A percentile compares a stretch with the other conserved stretches of the same genome.
Evolutionary conservation across 23 red algal genomes (phyloP).

Genomic region (Gracilaria gracilis): DNA sequence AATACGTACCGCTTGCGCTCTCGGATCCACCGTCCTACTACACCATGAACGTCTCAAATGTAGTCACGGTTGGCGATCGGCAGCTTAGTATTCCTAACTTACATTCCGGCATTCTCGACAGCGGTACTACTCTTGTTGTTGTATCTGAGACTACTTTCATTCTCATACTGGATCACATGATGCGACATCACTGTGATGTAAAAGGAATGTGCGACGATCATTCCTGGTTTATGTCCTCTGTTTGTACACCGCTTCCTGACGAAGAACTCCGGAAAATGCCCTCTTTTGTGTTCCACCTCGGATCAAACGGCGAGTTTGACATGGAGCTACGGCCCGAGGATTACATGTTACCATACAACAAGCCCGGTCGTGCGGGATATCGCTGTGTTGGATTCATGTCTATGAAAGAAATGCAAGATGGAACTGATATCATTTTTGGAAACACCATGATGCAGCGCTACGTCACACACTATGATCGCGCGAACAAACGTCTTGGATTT

Average conservation of each 20-base stretch:
- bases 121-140: slow-evolving; percentile 90
- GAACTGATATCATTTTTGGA: slow-evolving; percentile 82
- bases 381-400: slow-evolving; percentile 86
- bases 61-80: slow-evolving; percentile 57
- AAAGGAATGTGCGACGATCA: slow-evolving; percentile 46
- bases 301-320: slow-evolving; percentile 62
- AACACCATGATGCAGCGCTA: slow-evolving; percentile 90
- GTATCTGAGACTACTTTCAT: slow-evolving; percentile 72
- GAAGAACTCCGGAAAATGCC: slow-evolving; percentile 74
- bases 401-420: slow-evolving; percentile 71
- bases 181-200: slow-evolving; percentile 83
- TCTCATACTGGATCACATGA: slow-evolving; percentile 65
- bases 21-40: slow-evolving; percentile 73
- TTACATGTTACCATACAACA: slow-evolving; percentile 78
- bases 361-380: slow-evolving; percentile 5
- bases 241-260: slow-evolving; percentile 65
- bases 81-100: slow-evolving; percentile 56
- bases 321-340: slow-evolving; percentile 64
- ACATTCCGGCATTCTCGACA: slow-evolving; percentile 83
- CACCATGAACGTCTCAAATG: slow-evolving; percentile 70
- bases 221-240: slow-evolving; percentile 71
- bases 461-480: slow-evolving; percentile 75
- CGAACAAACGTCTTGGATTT: slow-evolving; percentile 83
- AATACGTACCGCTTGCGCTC: slow-evolving; percentile 81
- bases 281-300: slow-evolving; percentile 67